Base-by-base conservation (phyloP, 2,329 filamentous ascomycete genomes). In the Hypoxylon sp. region DNA sequence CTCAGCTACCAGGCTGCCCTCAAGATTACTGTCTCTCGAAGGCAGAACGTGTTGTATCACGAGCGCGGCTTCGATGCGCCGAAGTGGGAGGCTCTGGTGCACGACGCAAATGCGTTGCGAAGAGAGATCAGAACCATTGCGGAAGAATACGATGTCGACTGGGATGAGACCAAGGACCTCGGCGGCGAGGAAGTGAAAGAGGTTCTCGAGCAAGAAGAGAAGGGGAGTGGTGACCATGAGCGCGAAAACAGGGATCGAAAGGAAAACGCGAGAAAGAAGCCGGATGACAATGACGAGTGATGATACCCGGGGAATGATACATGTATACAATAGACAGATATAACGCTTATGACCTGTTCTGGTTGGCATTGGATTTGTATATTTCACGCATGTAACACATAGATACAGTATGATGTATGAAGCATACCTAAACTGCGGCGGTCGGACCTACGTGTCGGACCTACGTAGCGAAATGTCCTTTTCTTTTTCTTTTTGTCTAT, bases 81-180 rank as follows among this genome's bases (percentile, higher is more conserved):
- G 25, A 82, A 81, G 55, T 97, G 92, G 92, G 89, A 95, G 63
- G 75, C 78, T 3, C 66, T 95, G 21, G 83, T 95, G 2, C 84
- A 91, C 36, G 91, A 96, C 56, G 90, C 86, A 0, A 96, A 96
- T 67, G 73, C 79, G 2, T 71, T 96, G 57, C 75, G 91, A 4
- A 81, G 80, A 57, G 92, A 97, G 72, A 89, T 97, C 69, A 89
- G 88, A 71, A 79, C 80, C 11, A 82, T 95, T 6, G 91, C 92
- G 0, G 82, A 86, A 23, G 91, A 96, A 71, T 96, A 96, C 68
- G 91, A 95, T 62, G 90, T 92, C 5, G 90, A 93, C 41, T 96
- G 91, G 90, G 83, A 96, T 63, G 90, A 94, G 74, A 80, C 78
- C 54, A 76, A 75, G 56, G 89, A 95, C 60, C 83, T 93, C 41